These are phyloP conservation scores for Eimeria necatrix DNA, from an alignment of 169 alveolate genomes.

Conservation along the genomic window DNA sequence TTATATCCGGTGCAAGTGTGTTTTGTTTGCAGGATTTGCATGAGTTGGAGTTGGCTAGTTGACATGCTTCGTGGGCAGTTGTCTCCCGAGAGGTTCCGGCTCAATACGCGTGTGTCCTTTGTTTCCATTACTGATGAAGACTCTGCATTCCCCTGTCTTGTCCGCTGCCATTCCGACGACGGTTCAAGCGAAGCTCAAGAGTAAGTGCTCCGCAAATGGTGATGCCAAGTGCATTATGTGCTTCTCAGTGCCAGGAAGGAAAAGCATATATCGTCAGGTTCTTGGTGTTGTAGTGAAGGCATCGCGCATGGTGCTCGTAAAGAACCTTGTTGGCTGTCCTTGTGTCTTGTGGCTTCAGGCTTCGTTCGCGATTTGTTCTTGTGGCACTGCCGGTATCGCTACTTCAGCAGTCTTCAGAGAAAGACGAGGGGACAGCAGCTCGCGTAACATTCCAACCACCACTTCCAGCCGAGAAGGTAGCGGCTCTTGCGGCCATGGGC, in stretches of 20 bases:
- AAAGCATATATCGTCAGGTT: neutral
- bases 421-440: constrained; percentile 64
- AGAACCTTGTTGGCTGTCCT: neutral
- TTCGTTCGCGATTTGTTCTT: constrained; percentile 62
- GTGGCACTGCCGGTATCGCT: constrained; percentile 71
- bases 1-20: neutral
- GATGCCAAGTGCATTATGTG: too few species aligned
- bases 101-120: constrained; percentile 65
- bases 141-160: constrained; percentile 66
- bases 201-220: neutral
- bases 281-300: too few species aligned
- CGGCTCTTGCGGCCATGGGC: constrained; percentile 68
- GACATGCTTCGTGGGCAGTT: constrained; percentile 71
- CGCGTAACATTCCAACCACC: constrained; percentile 77
- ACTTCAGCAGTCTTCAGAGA: constrained; percentile 57
- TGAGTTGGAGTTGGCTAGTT: constrained; percentile 74
- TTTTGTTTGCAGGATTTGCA: constrained; percentile 51
- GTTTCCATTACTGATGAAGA: constrained; percentile 70
- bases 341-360: constrained; percentile 20
- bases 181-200: constrained; percentile 39
- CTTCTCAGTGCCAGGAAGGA: too few species aligned
- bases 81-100: constrained; percentile 65
- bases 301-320: too few species aligned
- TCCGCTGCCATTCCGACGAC: constrained; percentile 71
- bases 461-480: constrained; percentile 73